These are phyloP conservation scores for Aspergillus sp. DNA, from an alignment of 2,329 filamentous ascomycete species.

Conservation along the genomic window DNA sequence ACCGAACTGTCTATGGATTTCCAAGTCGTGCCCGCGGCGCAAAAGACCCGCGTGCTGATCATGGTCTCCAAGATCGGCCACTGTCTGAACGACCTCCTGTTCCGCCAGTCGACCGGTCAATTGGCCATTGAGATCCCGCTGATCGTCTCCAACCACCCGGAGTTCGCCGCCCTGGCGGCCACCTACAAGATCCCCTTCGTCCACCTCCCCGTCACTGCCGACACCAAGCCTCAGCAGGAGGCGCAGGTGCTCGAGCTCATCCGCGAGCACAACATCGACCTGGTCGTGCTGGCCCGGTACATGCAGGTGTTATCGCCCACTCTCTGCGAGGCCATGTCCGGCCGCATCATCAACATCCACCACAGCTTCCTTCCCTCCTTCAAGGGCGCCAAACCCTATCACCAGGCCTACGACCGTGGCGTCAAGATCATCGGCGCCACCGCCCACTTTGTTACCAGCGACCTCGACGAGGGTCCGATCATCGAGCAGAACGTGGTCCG, in stretches of 20 bases:
- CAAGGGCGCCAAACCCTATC: conserved; percentile 86
- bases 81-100: conserved; percentile 79
- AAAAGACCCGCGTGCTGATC: conserved; percentile 74
- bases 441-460: conserved; percentile 81
- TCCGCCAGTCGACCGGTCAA: conserved; percentile 72
- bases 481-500: conserved; percentile 79
- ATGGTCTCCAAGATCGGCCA: conserved; percentile 90
- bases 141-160: conserved; percentile 79
- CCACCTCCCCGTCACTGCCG: conserved; percentile 75
- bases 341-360: conserved; percentile 89
- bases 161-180: conserved; percentile 65
- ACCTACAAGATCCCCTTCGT: conserved; percentile 76
- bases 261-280: conserved; percentile 66
- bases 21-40: conserved; percentile 64
- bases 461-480: conserved; percentile 82
- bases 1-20: conserved; percentile 66
- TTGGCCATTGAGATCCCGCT: conserved; percentile 72
- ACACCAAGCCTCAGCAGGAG: conserved; percentile 75
- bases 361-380: conserved; percentile 83
- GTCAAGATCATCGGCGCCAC: conserved; percentile 88
- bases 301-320: conserved; percentile 80
- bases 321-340: conserved; percentile 75
- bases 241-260: conserved; percentile 67
- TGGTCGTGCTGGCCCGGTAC: conserved; percentile 78
- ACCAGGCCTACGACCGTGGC: conserved; percentile 80